Evolutionary conservation across 1,139 yeast genomes (phyloP), one percentile per base, ranked within the genome.

Genomic region (Saccharomycopsis hybrid): DNA sequence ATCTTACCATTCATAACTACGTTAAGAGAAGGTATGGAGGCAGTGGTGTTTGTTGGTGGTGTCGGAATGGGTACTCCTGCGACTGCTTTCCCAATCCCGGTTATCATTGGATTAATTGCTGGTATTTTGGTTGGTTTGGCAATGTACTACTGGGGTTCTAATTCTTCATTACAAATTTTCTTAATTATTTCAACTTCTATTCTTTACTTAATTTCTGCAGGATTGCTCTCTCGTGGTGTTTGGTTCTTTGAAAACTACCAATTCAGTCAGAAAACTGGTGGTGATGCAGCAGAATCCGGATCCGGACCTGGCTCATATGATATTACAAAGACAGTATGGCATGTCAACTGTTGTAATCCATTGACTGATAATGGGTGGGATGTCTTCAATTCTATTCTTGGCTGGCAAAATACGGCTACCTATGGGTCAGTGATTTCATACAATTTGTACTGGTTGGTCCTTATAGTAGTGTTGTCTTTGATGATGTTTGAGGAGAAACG

Each of bases 351-450:
- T 70, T 89, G 96, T 71, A 88, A 87, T 69, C 95, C 95, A 37
- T 86, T 82, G 67, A 73, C 74, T 46, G 95, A 88, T 64, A 82
- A 86, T 55, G 94, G 94, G 70, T 89, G 96, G 96, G 94, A 85
- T 78, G 79, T 89, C 55, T 88, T 89, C 76, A 88, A 87, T 62
- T 85, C 95, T 9, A 66, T 86, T 50, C 69, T 87, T 49, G 95
- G 95, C 57, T 87, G 96, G 96, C 95, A 86, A 70, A 87, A 87
- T 67, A 76, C 89, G 51, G 96, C 96, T 53, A 88, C 95, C 56
- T 78, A 86, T 62, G 95, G 95, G 49, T 85, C 95, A 1, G 88
- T 89, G 54, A 71, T 88, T 45, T 77, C 89, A 46, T 89, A 89
- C 72, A 87, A 86, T 69, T 59, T 85, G 45, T 89, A 88, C 70